Evolutionary conservation across 305 asterid genomes (phyloP).

Genomic region (Rubia tinctorum): DNA sequence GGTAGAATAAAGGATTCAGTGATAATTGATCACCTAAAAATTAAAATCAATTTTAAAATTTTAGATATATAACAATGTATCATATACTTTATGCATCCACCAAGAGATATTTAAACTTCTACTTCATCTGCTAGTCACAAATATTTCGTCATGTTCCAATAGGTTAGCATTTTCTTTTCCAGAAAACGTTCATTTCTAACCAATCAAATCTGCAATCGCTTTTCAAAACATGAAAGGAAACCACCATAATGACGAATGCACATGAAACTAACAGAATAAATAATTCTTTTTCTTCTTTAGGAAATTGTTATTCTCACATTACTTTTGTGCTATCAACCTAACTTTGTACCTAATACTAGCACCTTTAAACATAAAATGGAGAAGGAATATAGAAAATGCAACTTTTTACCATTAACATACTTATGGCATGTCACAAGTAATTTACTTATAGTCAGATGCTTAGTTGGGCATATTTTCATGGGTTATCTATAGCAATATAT

Average conservation of each 20-base stretch:
- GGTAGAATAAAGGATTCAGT: not conserved
- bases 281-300: not conserved
- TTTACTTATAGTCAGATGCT: not conserved
- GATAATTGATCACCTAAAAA: not conserved
- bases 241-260: not conserved
- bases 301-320: not conserved
- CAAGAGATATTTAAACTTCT: not conserved
- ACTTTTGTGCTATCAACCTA: not conserved
- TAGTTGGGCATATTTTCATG: not conserved
- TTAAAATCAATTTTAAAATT: not conserved
- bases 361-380: not conserved
- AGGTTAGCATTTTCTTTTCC: not conserved
- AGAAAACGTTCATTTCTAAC: not conserved
- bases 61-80: not conserved
- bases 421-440: not conserved
- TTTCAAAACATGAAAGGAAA: not conserved
- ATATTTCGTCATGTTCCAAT: not conserved
- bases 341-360: not conserved
- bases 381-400: not conserved
- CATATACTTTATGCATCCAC: not conserved
- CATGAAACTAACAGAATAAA: not conserved
- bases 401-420: not conserved
- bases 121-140: not conserved
- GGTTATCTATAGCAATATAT: not conserved
- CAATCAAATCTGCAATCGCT: not conserved